A percentile compares a stretch with the other conserved stretches of the same genome.
These are phyloP conservation scores for Neoconidiobolus thromboides DNA, from an alignment of 371 early-diverging fungal genomes.

Conservation along the genomic window DNA sequence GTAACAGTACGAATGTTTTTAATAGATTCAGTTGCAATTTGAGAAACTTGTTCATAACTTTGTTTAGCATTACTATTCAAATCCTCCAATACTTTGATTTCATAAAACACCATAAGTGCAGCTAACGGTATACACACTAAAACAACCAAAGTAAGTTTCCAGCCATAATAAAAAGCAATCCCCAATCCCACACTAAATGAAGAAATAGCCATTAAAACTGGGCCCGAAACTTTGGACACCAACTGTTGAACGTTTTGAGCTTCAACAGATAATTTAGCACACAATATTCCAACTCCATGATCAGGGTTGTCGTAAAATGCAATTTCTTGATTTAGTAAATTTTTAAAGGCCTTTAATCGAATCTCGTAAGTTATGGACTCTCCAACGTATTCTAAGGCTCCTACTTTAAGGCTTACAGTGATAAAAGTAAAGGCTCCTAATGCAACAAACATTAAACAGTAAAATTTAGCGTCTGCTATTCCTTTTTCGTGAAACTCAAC, in stretches of 20 bases:
- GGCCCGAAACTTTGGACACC: conserved; percentile 10
- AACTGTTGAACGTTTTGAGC: conserved; percentile 38
- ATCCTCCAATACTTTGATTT: conserved; percentile 5
- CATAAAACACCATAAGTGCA: background rate
- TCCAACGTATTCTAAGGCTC: conserved; percentile 23
- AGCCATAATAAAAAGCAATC: conserved; percentile 31
- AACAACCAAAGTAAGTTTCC: conserved; percentile 46
- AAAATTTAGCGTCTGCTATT: conserved; percentile 46
- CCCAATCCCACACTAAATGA: conserved; percentile 22
- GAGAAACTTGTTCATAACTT: conserved; percentile 42
- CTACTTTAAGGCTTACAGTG: conserved; percentile 17
- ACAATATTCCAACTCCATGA: conserved; percentile 61
- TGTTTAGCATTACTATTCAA: conserved; percentile 30
- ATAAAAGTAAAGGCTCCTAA: conserved; percentile 28
- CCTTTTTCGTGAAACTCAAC: conserved; percentile 12
- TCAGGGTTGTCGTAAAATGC: conserved; percentile 64
- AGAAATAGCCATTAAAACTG: conserved; percentile 7
- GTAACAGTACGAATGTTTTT: conserved; percentile 71
- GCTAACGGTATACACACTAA: conserved; percentile 27
- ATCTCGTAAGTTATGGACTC: conserved; percentile 37
- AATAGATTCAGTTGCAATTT: conserved; percentile 72
- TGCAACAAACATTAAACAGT: conserved; percentile 52
- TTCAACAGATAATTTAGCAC: conserved; percentile 62
- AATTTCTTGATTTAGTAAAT: conserved; percentile 58
- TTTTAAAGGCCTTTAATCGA: conserved; percentile 29